Percentiles rank a stretch among this genome's conserved stretches.
phyloP scores from a whole-genome alignment of 2,329 filamentous ascomycete species.

The Fusarium proliferatum region DNA sequence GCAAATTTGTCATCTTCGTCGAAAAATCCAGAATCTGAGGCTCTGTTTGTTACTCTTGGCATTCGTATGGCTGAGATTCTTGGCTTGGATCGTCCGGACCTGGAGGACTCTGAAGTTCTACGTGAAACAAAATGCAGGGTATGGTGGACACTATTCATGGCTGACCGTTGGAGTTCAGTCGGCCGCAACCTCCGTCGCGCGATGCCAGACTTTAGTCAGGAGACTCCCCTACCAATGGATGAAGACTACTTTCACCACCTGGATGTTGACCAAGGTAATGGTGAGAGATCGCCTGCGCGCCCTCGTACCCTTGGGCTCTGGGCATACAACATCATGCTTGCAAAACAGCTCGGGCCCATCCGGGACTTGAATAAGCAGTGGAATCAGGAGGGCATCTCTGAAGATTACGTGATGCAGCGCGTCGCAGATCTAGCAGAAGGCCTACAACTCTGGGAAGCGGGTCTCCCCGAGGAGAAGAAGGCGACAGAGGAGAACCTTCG shows the following conservation, averaged over 20 bases:
- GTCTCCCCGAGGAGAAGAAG: slow-evolving; percentile 4
- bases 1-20: slow-evolving; percentile 7
- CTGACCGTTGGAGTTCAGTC: slow-evolving; percentile 11
- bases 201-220: slow-evolving; percentile 10
- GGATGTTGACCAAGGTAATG: not conserved
- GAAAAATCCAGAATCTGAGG: slow-evolving; percentile 12
- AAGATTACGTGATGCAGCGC: slow-evolving; percentile 7
- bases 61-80: slow-evolving; percentile 14
- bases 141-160: slow-evolving; percentile 14
- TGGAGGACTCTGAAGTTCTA: not conserved
- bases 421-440: slow-evolving; percentile 8
- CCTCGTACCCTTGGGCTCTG: slow-evolving; percentile 7
- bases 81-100: not conserved
- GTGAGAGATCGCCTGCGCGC: not conserved
- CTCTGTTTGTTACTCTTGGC: slow-evolving; percentile 3
- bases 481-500: slow-evolving; percentile 5
- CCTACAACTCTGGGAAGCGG: not conserved
- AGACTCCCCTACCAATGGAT: slow-evolving; percentile 11
- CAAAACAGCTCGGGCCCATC: slow-evolving; percentile 2
- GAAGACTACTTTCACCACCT: slow-evolving; percentile 6
- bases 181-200: slow-evolving; percentile 10
- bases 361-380: slow-evolving; percentile 3
- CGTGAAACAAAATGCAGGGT: slow-evolving; percentile 17
- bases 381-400: slow-evolving; percentile 1
- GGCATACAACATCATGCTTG: slow-evolving; percentile 17